Percentiles rank a stretch among this genome's conserved stretches.
phyloP scores from a whole-genome alignment of 2,329 filamentous ascomycete species.

The Sclerotinia sclerotiorum region DNA sequence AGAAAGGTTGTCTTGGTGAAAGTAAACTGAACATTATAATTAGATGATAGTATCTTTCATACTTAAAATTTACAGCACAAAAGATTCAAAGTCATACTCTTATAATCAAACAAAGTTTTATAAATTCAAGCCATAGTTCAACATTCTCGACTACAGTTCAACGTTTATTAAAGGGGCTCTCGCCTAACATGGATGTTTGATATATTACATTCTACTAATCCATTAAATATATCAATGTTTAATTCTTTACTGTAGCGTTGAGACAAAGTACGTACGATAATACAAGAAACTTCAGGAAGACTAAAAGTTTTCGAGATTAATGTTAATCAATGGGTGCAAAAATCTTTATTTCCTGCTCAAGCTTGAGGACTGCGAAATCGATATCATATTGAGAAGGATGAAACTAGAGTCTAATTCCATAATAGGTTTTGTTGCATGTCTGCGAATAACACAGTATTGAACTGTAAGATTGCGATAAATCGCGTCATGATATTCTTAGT shows the following conservation, averaged over 20 bases:
- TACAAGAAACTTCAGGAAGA: neutral
- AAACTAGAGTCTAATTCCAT: neutral
- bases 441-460: neutral
- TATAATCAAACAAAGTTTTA: neutral
- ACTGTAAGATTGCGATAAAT: neutral
- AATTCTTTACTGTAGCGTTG: neutral
- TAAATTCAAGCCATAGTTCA: neutral
- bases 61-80: neutral
- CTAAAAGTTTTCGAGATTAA: neutral
- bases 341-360: neutral
- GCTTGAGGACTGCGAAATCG: neutral
- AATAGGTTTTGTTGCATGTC: neutral
- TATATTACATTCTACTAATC: neutral
- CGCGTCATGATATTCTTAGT: neutral
- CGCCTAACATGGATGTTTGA: too few species aligned
- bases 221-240: neutral
- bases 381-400: neutral
- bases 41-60: neutral
- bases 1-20: neutral
- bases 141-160: neutral
- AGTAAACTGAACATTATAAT: neutral
- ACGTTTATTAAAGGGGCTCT: neutral
- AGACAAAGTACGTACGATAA: accelerated
- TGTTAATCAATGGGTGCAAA: neutral
- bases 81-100: neutral